Conservation (phyloP, 2,329 filamentous ascomycete genomes). For the Dothideomycetidae sp. region DNA sequence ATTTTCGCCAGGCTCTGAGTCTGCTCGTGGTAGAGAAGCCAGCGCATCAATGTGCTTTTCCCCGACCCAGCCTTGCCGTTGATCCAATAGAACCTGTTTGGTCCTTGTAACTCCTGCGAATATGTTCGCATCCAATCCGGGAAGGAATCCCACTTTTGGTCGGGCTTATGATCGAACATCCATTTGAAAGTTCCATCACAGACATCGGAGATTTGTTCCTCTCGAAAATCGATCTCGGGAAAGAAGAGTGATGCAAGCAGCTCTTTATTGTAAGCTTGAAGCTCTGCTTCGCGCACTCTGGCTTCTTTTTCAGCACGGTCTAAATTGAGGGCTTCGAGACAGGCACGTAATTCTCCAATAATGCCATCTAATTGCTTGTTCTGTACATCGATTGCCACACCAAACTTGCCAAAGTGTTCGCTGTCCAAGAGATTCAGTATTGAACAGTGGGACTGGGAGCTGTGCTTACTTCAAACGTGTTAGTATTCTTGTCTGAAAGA, state of each 20-base stretch:
- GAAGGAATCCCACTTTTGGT: background rate
- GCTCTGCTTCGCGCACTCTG: no score
- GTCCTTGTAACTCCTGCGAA: background rate
- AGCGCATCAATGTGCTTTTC: constrained; percentile 4
- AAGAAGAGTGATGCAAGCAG: background rate
- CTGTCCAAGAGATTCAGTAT: no score
- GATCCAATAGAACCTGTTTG: background rate
- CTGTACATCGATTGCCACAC: no score
- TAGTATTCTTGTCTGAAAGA: background rate
- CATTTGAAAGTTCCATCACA: constrained; percentile 1
- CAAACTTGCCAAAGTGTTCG: no score
- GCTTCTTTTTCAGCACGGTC: no score
- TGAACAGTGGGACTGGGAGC: no score
- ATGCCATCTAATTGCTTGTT: no score
- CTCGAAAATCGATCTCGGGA: background rate
- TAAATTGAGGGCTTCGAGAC: no score
- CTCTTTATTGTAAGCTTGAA: no score
- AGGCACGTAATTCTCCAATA: no score
- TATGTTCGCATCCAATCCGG: background rate
- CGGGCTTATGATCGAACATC: background rate
- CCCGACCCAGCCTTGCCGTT: constrained; percentile 4
- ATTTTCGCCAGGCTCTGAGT: background rate
- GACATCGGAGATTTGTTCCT: background rate
- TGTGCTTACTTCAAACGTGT: background rate
- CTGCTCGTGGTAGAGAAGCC: background rate